Percentiles rank a stretch among this genome's conserved stretches.
Evolutionary conservation across 2,329 filamentous ascomycete genomes (phyloP).

Genomic region (Didymella pinodella): DNA sequence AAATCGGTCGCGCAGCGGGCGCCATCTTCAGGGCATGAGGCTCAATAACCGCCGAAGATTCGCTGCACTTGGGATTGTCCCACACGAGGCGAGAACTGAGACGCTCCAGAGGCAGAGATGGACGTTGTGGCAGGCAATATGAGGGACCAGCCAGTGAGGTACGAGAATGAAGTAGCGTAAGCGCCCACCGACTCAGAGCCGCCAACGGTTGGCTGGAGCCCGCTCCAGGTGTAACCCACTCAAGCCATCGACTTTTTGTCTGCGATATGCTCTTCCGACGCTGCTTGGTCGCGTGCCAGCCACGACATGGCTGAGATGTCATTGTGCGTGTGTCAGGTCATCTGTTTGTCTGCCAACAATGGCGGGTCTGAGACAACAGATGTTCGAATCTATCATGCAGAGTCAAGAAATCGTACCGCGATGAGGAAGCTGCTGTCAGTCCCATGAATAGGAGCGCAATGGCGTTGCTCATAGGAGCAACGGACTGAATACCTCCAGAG

Average conservation of each 20-base stretch:
- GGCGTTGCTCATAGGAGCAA: background rate
- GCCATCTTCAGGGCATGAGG: constrained; percentile 43
- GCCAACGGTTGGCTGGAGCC: constrained; percentile 32
- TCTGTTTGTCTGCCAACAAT: constrained; percentile 1
- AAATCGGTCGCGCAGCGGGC: constrained; percentile 42
- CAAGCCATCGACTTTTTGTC: constrained; percentile 14
- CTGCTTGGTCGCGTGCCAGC: constrained; percentile 10
- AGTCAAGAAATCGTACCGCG: background rate
- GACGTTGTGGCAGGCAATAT: constrained; percentile 41
- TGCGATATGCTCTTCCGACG: constrained; percentile 14
- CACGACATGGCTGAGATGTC: constrained; percentile 1
- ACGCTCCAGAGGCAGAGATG: constrained; percentile 44
- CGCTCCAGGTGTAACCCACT: constrained; percentile 21
- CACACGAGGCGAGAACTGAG: constrained; percentile 46
- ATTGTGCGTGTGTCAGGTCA: background rate
- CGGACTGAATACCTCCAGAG: background rate
- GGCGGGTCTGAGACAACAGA: constrained; percentile 5
- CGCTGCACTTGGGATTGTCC: constrained; percentile 45
- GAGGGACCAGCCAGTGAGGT: constrained; percentile 41
- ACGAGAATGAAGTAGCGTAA: constrained; percentile 28
- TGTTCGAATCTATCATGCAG: background rate
- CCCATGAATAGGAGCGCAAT: background rate
- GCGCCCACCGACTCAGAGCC: constrained; percentile 35
- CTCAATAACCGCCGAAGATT: constrained; percentile 50
- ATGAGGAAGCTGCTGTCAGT: background rate